phyloP scores from a whole-genome alignment of 306 rosid genomes.

The Acacia crassicarpa region DNA sequence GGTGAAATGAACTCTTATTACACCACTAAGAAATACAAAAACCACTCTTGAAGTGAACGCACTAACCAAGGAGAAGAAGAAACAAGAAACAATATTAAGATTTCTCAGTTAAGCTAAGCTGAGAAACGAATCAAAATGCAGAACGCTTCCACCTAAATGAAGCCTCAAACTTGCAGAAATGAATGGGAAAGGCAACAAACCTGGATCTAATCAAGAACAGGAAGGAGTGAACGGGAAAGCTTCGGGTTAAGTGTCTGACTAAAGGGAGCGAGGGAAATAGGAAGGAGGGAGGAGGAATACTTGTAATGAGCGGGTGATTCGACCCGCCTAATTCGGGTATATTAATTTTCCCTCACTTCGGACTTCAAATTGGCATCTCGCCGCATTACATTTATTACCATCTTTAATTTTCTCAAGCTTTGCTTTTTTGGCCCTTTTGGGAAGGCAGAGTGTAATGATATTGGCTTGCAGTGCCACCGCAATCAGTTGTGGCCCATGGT shows the following conservation, averaged over 20 bases:
- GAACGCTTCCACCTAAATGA: conserved; percentile 27
- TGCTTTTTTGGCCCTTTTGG: conserved; percentile 28
- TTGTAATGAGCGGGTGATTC: conserved; percentile 38
- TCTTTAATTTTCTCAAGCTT: conserved; percentile 21
- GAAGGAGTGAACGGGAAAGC: conserved; percentile 21
- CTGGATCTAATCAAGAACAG: conserved; percentile 64
- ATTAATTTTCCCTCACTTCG: conserved; percentile 3
- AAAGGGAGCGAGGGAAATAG: neutral
- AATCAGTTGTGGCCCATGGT: conserved; percentile 6
- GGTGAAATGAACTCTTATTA: conserved; percentile 19
- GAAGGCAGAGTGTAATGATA: conserved; percentile 38
- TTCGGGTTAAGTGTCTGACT: neutral
- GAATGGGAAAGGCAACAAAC: conserved; percentile 35
- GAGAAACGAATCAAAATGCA: conserved; percentile 22
- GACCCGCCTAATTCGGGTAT: conserved; percentile 63
- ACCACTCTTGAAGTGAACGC: conserved; percentile 10
- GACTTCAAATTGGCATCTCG: conserved; percentile 16
- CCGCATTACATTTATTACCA: conserved; percentile 2
- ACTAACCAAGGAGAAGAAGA: neutral
- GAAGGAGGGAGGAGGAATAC: neutral
- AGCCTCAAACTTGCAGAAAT: neutral
- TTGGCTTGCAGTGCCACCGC: conserved; percentile 22
- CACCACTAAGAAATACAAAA: conserved; percentile 10
- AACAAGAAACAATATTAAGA: neutral
- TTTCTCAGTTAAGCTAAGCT: neutral